Conservation (phyloP, 2,329 filamentous ascomycete species). For the Epichloe scottii region DNA sequence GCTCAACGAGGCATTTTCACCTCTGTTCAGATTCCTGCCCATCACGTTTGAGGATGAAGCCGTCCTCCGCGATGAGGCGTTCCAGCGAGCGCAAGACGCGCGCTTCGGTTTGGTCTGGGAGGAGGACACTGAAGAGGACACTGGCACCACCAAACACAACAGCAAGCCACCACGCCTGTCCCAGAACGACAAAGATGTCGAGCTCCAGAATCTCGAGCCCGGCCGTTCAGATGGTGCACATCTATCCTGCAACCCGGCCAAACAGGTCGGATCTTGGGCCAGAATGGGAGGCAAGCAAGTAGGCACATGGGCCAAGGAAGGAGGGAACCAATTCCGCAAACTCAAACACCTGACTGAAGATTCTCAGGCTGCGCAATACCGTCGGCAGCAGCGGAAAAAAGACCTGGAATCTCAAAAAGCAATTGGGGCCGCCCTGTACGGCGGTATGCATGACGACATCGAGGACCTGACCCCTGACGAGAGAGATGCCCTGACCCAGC, state of each 20-base stretch:
- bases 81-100: conserved; percentile 63
- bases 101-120: conserved; percentile 50
- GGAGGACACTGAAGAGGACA: conserved; percentile 28
- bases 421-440: conserved; percentile 72
- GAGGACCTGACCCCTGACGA: conserved; percentile 88
- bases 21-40: conserved; percentile 77
- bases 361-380: conserved; percentile 32
- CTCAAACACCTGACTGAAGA: conserved; percentile 23
- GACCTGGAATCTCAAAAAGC: conserved; percentile 62
- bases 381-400: conserved; percentile 34
- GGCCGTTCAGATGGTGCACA: conserved; percentile 7
- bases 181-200: conserved; percentile 25
- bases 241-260: conserved; percentile 31
- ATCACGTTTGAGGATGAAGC: conserved; percentile 96
- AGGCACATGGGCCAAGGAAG: conserved; percentile 25
- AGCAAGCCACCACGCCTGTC: conserved; percentile 17
- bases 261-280: conserved; percentile 35
- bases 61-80: conserved; percentile 78
- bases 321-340: conserved; percentile 35
- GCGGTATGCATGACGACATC: conserved; percentile 81
- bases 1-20: conserved; percentile 71
- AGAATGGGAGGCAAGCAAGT: conserved; percentile 18
- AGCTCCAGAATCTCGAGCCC: conserved; percentile 26
- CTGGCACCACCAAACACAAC: conserved; percentile 13
- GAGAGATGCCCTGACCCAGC: conserved; percentile 69